These are phyloP conservation scores for Mortierella antarctica DNA, from an alignment of 192 early-diverging fungal species.

Conservation along the genomic window DNA sequence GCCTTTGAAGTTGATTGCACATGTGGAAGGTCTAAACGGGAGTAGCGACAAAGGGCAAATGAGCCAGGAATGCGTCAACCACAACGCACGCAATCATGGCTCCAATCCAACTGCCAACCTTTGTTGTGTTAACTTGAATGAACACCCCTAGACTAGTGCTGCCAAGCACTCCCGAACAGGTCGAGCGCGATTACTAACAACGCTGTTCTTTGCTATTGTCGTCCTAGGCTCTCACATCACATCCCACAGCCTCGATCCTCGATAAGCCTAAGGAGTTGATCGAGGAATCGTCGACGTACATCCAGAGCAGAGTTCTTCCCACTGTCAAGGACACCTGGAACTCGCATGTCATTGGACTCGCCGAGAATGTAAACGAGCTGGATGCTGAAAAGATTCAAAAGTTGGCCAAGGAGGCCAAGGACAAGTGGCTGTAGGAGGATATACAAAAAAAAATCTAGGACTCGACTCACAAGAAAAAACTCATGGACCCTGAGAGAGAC, in stretches of 20 bases:
- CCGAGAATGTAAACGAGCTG: constrained; percentile 44
- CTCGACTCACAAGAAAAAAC: background rate
- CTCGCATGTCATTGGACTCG: constrained; percentile 43
- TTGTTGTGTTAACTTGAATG: too few relatives aligned
- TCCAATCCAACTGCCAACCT: too few relatives aligned
- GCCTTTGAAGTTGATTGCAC: background rate
- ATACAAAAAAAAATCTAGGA: background rate
- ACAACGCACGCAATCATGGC: background rate
- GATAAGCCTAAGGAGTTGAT: constrained; percentile 52
- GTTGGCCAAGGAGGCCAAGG: constrained; percentile 49
- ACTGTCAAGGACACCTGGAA: constrained; percentile 54
- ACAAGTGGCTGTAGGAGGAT: constrained; percentile 50
- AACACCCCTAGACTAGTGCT: too few relatives aligned
- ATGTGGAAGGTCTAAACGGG: background rate
- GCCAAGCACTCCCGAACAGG: too few relatives aligned
- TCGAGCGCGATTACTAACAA: background rate
- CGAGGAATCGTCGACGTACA: constrained; percentile 40
- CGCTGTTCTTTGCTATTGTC: background rate
- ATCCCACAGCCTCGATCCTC: constrained; percentile 48
- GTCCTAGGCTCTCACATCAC: constrained; percentile 45
- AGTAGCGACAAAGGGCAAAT: background rate
- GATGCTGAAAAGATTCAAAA: constrained; percentile 52
- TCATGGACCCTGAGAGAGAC: background rate
- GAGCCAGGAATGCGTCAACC: background rate
- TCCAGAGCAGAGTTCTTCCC: constrained; percentile 37